These are phyloP conservation scores for Lanzia echinophila DNA, from an alignment of 2,329 filamentous ascomycete genomes.

Conservation along the genomic window DNA sequence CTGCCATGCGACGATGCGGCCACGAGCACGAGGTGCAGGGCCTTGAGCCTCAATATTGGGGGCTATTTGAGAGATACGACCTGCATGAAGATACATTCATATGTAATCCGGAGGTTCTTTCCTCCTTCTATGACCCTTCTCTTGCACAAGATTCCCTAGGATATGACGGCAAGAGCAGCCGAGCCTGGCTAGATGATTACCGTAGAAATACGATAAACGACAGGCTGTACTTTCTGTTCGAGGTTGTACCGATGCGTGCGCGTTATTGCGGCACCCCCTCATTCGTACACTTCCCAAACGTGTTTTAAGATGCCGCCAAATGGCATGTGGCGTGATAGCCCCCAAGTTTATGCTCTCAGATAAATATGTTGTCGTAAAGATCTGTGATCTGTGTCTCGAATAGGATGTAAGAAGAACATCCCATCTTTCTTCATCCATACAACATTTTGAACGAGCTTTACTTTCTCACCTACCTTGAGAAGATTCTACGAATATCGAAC, in stretches of 20 bases:
- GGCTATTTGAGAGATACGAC: not conserved
- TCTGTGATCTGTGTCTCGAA: not conserved
- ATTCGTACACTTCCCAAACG: too few relatives aligned
- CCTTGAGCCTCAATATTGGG: not conserved
- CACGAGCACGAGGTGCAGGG: not conserved
- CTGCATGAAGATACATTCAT: not conserved
- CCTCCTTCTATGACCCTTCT: not conserved
- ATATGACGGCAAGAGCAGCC: not conserved
- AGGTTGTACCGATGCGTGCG: too few relatives aligned
- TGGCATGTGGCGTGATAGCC: too few relatives aligned
- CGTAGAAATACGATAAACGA: too few relatives aligned
- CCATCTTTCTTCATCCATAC: too few relatives aligned
- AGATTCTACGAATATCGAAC: not conserved
- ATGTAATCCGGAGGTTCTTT: not conserved
- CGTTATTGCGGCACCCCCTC: too few relatives aligned
- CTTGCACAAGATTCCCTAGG: not conserved
- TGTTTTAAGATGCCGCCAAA: too few relatives aligned
- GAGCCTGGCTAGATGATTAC: too few relatives aligned
- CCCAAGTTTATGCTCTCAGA: too few relatives aligned
- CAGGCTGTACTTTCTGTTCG: too few relatives aligned
- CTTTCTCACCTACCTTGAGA: not conserved
- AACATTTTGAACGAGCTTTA: too few relatives aligned
- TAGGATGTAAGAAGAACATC: not conserved
- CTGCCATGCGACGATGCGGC: too few relatives aligned
- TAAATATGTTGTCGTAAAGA: not conserved